Base-by-base conservation (phyloP, 495 filamentous ascomycete species). In the Podospora didyma region DNA sequence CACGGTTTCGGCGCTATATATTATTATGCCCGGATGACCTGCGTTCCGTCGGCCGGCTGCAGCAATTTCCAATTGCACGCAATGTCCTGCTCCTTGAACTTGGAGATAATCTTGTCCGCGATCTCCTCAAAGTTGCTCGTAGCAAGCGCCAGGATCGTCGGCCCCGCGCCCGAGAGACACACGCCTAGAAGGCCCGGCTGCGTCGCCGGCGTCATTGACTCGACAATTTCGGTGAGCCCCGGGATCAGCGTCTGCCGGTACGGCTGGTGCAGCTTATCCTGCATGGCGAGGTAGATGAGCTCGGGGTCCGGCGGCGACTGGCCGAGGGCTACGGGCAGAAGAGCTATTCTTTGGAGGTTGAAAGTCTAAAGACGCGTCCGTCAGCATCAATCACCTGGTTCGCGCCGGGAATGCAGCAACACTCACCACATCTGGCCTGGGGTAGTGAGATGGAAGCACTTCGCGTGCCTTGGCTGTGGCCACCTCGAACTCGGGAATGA, bases 251-350 rank as follows among this genome's bases (percentile, higher is more conserved):
- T 86, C 69, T 89, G 85, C 44, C 94, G 85, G 73, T 97, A 96
- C 10, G 89, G 93, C 70, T 98, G 94, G 71, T 98, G 94, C 39
- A 98, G 79, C 70, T 90, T 94, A 75, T 98, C 94, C 73, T 96
- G 92, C 94, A 98, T 98, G 24, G 90, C 93, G 24, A 92, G 80
- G 75, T 90, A 96, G 68, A 98, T 97, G 71, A 91, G 86, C 58
- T 92, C 87, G 39, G 93, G 83, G 65, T 96, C 86, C n/a, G 92
- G 93, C 7, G 94, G 94, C 16, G 86, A 90, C 59, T 87, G 82
- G 46, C 92, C 92, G 58, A 98, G 76, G 2, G 91, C 91, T 4
- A 86, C 85, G 12, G 92, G 89, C 11, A 98, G 84, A 21, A 97
- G 76, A 16, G 92, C 90, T 66, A 93, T 87, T 55, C 94, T 83